A percentile compares a stretch with the other conserved stretches of the same genome.
Conservation (phyloP, 1,139 yeast genomes). For the Geotrichum restrictum region DNA sequence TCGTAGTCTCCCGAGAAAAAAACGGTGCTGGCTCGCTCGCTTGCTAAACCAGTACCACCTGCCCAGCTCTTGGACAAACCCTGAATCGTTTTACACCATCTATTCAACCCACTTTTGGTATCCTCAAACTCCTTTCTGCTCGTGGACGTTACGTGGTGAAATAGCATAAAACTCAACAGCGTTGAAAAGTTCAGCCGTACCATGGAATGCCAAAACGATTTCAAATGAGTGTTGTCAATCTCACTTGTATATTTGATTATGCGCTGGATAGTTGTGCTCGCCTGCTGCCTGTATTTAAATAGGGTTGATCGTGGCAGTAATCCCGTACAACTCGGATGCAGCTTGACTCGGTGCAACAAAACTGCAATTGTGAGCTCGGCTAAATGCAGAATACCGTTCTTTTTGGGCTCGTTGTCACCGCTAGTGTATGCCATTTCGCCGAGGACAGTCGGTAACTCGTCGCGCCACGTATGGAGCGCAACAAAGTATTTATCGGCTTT, state of each 20-base stretch:
- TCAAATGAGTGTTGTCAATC: conserved; percentile 39
- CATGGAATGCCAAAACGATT: conserved; percentile 40
- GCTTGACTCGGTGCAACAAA: conserved; percentile 33
- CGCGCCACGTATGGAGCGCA: conserved; percentile 33
- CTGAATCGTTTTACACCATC: conserved; percentile 36
- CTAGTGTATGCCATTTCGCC: conserved; percentile 30
- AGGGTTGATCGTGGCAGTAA: conserved; percentile 25
- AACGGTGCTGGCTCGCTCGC: conserved; percentile 37
- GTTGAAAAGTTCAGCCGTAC: conserved; percentile 37
- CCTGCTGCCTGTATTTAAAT: conserved; percentile 31
- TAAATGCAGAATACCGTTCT: conserved; percentile 34
- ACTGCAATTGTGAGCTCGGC: conserved; percentile 37
- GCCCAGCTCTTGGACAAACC: conserved; percentile 37
- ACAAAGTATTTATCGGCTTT: conserved; percentile 29
- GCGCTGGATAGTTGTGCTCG: conserved; percentile 34
- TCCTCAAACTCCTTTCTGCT: conserved; percentile 33
- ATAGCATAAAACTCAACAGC: conserved; percentile 37
- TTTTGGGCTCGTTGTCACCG: conserved; percentile 21
- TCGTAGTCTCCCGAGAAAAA: conserved; percentile 27
- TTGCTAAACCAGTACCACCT: conserved; percentile 40
- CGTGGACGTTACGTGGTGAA: conserved; percentile 37
- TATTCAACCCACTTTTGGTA: conserved; percentile 33
- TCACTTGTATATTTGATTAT: conserved; percentile 36
- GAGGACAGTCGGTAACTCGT: conserved; percentile 33
- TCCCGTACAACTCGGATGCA: conserved; percentile 29